A percentile compares a stretch with the other conserved stretches of the same genome.
Conservation (phyloP, 805 yeast genomes). For the Scheffersomyces amazonensis region DNA sequence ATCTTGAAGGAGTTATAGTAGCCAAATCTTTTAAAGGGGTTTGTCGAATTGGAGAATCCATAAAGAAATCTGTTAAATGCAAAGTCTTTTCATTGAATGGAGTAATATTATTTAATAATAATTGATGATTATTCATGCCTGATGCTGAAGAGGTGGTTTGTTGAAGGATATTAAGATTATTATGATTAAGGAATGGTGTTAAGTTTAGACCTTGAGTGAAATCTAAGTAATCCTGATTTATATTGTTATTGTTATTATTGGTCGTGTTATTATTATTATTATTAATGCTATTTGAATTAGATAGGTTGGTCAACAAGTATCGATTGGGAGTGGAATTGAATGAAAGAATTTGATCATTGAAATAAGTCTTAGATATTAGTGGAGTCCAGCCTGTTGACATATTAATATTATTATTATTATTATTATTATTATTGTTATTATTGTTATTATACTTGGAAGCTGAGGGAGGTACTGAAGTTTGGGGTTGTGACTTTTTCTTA, state of each 20-base stretch:
- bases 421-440: too few relatives aligned
- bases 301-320: constrained; percentile 11
- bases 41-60: constrained; percentile 40
- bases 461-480: constrained; percentile 16
- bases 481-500: neutral
- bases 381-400: constrained; percentile 44
- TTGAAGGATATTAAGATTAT: constrained; percentile 16
- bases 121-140: constrained; percentile 9
- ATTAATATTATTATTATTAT: too few relatives aligned
- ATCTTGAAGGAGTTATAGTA: constrained; percentile 41
- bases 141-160: constrained; percentile 12
- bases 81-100: constrained; percentile 42
- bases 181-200: constrained; percentile 41
- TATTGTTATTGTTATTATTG: neutral
- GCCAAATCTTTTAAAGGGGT: constrained; percentile 34
- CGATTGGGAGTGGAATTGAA: constrained; percentile 37
- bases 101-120: constrained; percentile 30
- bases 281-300: neutral
- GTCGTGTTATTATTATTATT: neutral
- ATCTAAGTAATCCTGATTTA: constrained; percentile 6
- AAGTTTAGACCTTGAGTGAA: constrained; percentile 28
- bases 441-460: too few relatives aligned
- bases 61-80: constrained; percentile 41
- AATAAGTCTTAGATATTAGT: constrained; percentile 33
- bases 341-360: constrained; percentile 29